These are phyloP conservation scores for Solanum habrochaites DNA, from an alignment of 257 asterid genomes.

Conservation along the genomic window DNA sequence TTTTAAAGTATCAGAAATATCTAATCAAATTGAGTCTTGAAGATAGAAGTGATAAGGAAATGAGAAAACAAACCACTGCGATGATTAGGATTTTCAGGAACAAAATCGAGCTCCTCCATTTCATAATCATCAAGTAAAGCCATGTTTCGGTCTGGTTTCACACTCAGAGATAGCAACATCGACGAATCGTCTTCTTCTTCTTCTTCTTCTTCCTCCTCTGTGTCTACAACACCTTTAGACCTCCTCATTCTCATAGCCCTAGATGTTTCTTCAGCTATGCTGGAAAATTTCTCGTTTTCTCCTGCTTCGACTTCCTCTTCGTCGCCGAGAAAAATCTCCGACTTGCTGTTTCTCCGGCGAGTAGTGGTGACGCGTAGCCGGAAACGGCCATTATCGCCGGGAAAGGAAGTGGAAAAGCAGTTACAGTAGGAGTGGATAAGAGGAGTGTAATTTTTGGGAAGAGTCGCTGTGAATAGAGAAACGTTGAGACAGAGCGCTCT, in stretches of 20 bases:
- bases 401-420: not conserved
- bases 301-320: not conserved
- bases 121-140: conserved; percentile 79
- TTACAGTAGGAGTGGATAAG: not conserved
- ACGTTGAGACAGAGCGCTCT: not conserved
- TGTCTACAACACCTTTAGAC: not conserved
- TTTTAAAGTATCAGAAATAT: too few relatives aligned
- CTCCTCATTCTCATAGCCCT: conserved; percentile 4
- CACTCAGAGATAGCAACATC: conserved; percentile 49
- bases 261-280: not conserved
- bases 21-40: too few relatives aligned
- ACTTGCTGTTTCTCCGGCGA: conserved; percentile 4
- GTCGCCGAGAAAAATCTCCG: conserved; percentile 6
- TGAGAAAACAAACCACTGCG: conserved; percentile 42
- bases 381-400: not conserved
- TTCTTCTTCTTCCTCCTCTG: conserved; percentile 1
- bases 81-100: conserved; percentile 47
- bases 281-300: not conserved
- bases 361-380: not conserved
- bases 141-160: conserved; percentile 71
- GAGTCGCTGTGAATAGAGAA: not conserved
- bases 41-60: not conserved
- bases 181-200: conserved; percentile 35
- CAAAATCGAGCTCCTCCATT: conserved; percentile 74
- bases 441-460: not conserved